Evolutionary conservation across 1,139 yeast species (phyloP).

Genomic region (Suhomyces ambrosiae): DNA sequence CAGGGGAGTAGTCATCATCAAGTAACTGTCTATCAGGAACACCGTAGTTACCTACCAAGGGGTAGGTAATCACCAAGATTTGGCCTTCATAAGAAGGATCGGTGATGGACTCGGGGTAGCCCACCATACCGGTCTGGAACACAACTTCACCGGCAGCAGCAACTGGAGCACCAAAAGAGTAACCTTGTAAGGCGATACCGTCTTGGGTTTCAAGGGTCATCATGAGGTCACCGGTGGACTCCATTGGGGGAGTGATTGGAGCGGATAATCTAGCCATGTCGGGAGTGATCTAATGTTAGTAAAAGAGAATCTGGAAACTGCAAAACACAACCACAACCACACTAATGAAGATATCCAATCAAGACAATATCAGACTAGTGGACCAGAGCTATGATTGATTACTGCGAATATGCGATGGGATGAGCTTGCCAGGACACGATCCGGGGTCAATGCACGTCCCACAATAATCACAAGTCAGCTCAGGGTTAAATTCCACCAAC

Average conservation of each 20-base stretch:
- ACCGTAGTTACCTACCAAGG: slow-evolving; percentile 98
- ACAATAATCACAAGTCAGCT: too few relatives aligned
- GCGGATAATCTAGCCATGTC: slow-evolving; percentile 44
- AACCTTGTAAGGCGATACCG: slow-evolving; percentile 90
- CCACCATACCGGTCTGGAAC: slow-evolving; percentile 99
- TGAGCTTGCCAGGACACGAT: too few relatives aligned
- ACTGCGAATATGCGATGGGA: too few relatives aligned
- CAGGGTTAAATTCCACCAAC: too few relatives aligned
- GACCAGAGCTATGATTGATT: too few relatives aligned
- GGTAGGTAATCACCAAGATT: slow-evolving; percentile 93
- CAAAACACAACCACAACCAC: too few relatives aligned
- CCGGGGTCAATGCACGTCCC: too few relatives aligned
- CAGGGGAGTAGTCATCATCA: slow-evolving; percentile 72
- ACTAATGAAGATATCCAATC: too few relatives aligned
- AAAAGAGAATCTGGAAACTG: too few relatives aligned
- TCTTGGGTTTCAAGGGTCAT: slow-evolving; percentile 91
- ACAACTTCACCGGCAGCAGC: slow-evolving; percentile 96
- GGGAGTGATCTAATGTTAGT: slow-evolving; percentile 8
- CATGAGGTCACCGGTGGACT: slow-evolving; percentile 75
- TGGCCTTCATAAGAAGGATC: slow-evolving; percentile 99
- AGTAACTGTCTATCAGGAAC: slow-evolving; percentile 84
- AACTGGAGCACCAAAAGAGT: slow-evolving; percentile 93
- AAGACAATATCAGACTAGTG: too few relatives aligned
- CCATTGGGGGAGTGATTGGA: slow-evolving; percentile 90
- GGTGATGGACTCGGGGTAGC: slow-evolving; percentile 97